Percentiles rank a stretch among this genome's conserved stretches.
Conservation (phyloP, 768 basidiomycete genomes). For the Lentinula aciculospora region DNA sequence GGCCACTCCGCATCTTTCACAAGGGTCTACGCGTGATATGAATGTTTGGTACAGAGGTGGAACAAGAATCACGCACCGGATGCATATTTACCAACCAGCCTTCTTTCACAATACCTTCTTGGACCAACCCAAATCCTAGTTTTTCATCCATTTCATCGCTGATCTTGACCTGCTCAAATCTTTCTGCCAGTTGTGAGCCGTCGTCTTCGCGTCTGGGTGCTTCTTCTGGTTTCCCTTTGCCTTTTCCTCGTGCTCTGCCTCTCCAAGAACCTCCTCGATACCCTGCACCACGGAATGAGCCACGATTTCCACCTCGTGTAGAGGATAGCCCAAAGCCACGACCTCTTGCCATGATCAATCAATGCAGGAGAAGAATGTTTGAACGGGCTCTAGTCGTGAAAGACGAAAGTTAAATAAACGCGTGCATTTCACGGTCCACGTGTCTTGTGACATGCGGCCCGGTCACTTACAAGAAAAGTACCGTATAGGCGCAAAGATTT, state of each 20-base stretch:
- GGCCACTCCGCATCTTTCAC: slow-evolving; percentile 83
- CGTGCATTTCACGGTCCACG: background rate
- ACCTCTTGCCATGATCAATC: slow-evolving; percentile 42
- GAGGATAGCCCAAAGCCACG: slow-evolving; percentile 56
- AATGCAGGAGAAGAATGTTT: background rate
- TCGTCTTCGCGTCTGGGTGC: slow-evolving; percentile 72
- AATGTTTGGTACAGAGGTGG: background rate
- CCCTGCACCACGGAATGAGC: slow-evolving; percentile 32
- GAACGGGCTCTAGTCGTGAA: background rate
- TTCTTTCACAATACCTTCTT: slow-evolving; percentile 71
- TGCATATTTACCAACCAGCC: slow-evolving; percentile 99
- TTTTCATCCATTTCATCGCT: slow-evolving; percentile 91
- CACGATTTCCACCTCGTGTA: slow-evolving; percentile 36
- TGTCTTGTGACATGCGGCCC: no score
- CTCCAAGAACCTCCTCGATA: slow-evolving; percentile 26
- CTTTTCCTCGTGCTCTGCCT: slow-evolving; percentile 39
- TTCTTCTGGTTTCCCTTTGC: slow-evolving; percentile 50
- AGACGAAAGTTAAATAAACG: no score
- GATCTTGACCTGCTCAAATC: slow-evolving; percentile 73
- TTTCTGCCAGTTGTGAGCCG: slow-evolving; percentile 79
- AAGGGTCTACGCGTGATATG: slow-evolving; percentile 52
- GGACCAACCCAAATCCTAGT: slow-evolving; percentile 77
- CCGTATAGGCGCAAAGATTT: no score
- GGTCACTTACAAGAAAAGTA: no score
- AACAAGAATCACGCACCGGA: slow-evolving; percentile 53